Evolutionary conservation across 2,329 filamentous ascomycete genomes (phyloP), one percentile per base, ranked within the genome.

Genomic region (Calonectria hawksworthii): DNA sequence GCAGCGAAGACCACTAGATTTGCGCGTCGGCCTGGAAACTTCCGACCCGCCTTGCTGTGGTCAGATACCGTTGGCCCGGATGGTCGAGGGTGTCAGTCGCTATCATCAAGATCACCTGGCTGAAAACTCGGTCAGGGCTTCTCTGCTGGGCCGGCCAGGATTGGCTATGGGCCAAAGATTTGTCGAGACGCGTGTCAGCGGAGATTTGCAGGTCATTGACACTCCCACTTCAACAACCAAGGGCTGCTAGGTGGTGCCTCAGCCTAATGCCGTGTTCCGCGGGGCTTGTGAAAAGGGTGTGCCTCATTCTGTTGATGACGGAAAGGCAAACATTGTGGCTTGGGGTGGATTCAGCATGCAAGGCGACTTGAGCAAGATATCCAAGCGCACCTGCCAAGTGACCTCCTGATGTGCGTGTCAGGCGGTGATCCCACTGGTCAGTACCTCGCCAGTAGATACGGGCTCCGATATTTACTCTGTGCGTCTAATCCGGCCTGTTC

Each of bases 241-340:
- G 38, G 32, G 30, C 18, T 65, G 38, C 18, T 64, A 13, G 30
- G 56, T 64, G 47, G 18, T 65, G 34, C 30, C 44, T 21, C 71
- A 32, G 14, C 66, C 65, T 69, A 47, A 65, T 28, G 71, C 50
- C 18, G 66, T 56, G 65, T 14, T 28, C 56, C 38, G 32, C 51
- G 47, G 41, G 65, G 30, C 64, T 68, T 68, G 64, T 41, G 56
- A 41, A 65, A 36, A 66, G 44, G 50, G 41, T 18, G 56, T 66
- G 56, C 30, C 34, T 18, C 28, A 26, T 23, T 52, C 11, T 56
- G n/a, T 32, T 54, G 54, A 68, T 65, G 54, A 32, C 38, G 51
- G 28, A 34, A 47, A 32, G 23, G 14, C 59, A 51, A 71, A 59
- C 28, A n/a, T 64, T 70, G 32, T 56, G 23, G 51, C 16, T 38